These are phyloP conservation scores for Desmodesmus armatus DNA, from an alignment of 139 green algal genomes.

Conservation along the genomic window DNA sequence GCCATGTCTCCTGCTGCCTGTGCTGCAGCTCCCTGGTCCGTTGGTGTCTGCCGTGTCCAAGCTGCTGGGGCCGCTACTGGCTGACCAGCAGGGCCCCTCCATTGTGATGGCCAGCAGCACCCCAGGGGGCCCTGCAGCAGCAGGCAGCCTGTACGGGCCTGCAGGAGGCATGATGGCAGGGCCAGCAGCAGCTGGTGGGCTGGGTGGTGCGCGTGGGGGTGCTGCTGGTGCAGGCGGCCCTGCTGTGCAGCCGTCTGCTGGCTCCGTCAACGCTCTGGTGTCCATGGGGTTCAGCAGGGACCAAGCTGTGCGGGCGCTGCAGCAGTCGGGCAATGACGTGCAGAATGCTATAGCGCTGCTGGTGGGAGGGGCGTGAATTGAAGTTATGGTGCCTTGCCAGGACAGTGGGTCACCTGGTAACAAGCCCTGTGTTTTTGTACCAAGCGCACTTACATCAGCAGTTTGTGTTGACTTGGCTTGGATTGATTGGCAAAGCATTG, in stretches of 20 bases:
- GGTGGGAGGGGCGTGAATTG: slow-evolving; percentile 41
- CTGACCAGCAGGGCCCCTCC: slow-evolving; percentile 1
- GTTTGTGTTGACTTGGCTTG: too few relatives aligned
- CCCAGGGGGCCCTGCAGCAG: slow-evolving; percentile 2
- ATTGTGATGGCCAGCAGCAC: slow-evolving; percentile 11
- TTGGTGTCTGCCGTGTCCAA: background rate
- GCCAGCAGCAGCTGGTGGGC: slow-evolving; percentile 25
- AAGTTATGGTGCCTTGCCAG: too few relatives aligned
- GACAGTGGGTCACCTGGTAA: too few relatives aligned
- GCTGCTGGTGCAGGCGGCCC: background rate
- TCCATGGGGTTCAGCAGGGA: slow-evolving; percentile 72
- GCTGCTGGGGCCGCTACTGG: slow-evolving; percentile 28
- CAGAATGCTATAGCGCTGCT: slow-evolving; percentile 64
- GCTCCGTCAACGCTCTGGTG: slow-evolving; percentile 73
- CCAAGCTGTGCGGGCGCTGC: slow-evolving; percentile 55
- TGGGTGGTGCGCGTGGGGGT: background rate
- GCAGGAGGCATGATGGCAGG: background rate
- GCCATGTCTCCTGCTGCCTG: background rate
- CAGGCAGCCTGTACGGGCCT: background rate
- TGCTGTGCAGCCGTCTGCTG: slow-evolving; percentile 45
- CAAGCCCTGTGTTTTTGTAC: too few relatives aligned
- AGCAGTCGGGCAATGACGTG: slow-evolving; percentile 67
- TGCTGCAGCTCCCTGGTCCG: background rate
- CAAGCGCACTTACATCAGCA: too few relatives aligned
- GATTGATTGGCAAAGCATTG: too few relatives aligned